phyloP scores from a whole-genome alignment of 805 yeast genomes.

The Candida methanosorbosa region DNA sequence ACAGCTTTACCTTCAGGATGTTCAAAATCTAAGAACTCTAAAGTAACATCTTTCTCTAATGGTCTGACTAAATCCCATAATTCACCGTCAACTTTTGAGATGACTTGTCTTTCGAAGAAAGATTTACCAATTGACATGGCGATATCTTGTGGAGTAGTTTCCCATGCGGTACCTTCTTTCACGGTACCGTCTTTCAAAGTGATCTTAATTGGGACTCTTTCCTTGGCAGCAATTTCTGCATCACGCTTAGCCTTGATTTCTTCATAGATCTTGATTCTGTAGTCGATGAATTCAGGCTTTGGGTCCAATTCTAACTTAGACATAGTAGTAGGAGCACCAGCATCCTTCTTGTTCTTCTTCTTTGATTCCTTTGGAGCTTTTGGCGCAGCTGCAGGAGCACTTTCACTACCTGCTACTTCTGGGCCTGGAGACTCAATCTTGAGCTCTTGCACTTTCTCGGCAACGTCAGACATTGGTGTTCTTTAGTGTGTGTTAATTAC shows the following conservation, averaged over 20 bases:
- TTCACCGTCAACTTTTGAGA: conserved; percentile 82
- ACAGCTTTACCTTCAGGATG: conserved; percentile 92
- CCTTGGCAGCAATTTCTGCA: conserved; percentile 56
- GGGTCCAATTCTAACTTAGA: conserved; percentile 52
- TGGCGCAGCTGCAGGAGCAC: conserved; percentile 7
- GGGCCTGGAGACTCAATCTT: conserved; percentile 1
- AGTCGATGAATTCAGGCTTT: conserved; percentile 75
- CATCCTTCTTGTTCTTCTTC: conserved; percentile 35
- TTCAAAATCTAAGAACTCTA: conserved; percentile 87
- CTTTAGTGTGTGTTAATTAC: no score
- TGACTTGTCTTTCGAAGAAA: conserved; percentile 80
- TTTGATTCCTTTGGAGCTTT: conserved; percentile 14
- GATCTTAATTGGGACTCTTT: conserved; percentile 53
- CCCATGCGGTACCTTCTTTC: conserved; percentile 77
- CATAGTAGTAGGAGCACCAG: conserved; percentile 28
- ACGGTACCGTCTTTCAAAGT: conserved; percentile 81
- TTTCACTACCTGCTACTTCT: conserved; percentile 9
- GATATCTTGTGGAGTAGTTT: conserved; percentile 81
- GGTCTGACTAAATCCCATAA: conserved; percentile 97
- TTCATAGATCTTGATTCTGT: conserved; percentile 73
- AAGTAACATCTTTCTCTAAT: conserved; percentile 56
- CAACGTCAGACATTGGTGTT: no score
- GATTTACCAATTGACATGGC: conserved; percentile 82
- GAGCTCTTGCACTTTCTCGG: conserved; percentile 38
- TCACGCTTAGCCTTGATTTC: conserved; percentile 72